Base-by-base conservation (phyloP, 768 basidiomycete genomes). In the Calocybe gangraenosa region DNA sequence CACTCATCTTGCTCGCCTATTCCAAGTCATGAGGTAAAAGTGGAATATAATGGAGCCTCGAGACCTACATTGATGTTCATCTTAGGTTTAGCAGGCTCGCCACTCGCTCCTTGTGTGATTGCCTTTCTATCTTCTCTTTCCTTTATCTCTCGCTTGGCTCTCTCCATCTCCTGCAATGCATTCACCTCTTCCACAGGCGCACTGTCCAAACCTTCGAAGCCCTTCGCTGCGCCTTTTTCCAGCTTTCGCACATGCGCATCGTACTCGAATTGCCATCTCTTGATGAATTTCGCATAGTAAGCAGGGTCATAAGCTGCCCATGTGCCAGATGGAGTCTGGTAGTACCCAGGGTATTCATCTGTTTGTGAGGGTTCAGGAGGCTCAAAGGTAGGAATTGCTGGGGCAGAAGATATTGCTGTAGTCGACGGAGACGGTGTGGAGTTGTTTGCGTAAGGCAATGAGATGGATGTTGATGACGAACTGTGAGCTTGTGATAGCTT, bases 331-430 rank as follows among this genome's bases (percentile, higher is more conserved):
- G 91, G 88, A 15, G 86, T 73, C 43, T 84, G 81, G 54, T 92
- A 92, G 66, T 92, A 93, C 5, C 91, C 91, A 0, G 91, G 91
- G 61, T 91, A 90, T 13, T 79, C 77, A 57, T 92, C 91, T 7
- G 71, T 70, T 3, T 78, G 76, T 5, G 81, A 84, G 1, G 91
- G 90, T 42, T 83, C 80, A 1, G 88, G 90, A 0, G 82, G 79
- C 33, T 76, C 69, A 52, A 83, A 90, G 35, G 78, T 79, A 4
- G 83, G 75, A 9, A 92, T 60, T 11, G 61, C 62, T 3, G 89
- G 89, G 0, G 90, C 89, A 18, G 89, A 79, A 17, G 84, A 84
- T 11, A 79, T 38, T 5, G 70, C 36, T 14, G 57, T 48, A 14
- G 58, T 40, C 8, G 60, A 51, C 14, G 61, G n/a, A 21, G 39